These are phyloP conservation scores for Linnemannia zychae DNA, from an alignment of 192 early-diverging fungal species.

Conservation along the genomic window DNA sequence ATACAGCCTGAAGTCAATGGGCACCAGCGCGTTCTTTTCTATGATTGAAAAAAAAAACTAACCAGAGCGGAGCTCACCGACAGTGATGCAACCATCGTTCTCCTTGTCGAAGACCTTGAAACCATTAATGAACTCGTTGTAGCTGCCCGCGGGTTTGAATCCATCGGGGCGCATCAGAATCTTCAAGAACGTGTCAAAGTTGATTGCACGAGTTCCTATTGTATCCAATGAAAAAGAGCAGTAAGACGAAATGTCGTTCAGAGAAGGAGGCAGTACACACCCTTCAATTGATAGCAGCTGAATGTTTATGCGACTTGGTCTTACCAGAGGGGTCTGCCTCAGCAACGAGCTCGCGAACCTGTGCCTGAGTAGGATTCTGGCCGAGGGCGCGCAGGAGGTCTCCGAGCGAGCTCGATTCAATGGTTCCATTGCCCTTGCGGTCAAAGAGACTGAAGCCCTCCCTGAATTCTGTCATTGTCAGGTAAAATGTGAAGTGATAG, in stretches of 20 bases:
- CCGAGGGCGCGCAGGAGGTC: conserved; percentile 83
- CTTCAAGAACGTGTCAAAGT: conserved; percentile 80
- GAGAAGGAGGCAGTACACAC: too few relatives aligned
- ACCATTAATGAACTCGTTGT: conserved; percentile 85
- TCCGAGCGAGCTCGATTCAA: conserved; percentile 75
- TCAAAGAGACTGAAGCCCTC: conserved; percentile 87
- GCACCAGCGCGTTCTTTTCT: neutral
- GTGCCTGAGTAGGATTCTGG: conserved; percentile 84
- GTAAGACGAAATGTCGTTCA: too few relatives aligned
- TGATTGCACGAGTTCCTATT: conserved; percentile 41
- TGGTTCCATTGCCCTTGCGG: conserved; percentile 78
- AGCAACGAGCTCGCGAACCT: conserved; percentile 74
- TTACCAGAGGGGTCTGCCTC: conserved; percentile 57
- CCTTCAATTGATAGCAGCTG: too few relatives aligned
- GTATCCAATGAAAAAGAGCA: neutral
- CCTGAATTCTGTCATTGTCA: conserved; percentile 73
- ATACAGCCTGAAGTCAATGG: neutral
- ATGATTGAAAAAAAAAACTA: conserved; percentile 8
- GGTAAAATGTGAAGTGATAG: neutral
- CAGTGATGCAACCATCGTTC: conserved; percentile 79
- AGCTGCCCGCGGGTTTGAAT: conserved; percentile 78
- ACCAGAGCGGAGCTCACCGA: conserved; percentile 84
- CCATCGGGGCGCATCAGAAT: conserved; percentile 80
- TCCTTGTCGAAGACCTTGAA: conserved; percentile 94
- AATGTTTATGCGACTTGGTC: neutral